Evolutionary conservation across 2,329 filamentous ascomycete genomes (phyloP).

Genomic region (Exophiala dermatitidis): DNA sequence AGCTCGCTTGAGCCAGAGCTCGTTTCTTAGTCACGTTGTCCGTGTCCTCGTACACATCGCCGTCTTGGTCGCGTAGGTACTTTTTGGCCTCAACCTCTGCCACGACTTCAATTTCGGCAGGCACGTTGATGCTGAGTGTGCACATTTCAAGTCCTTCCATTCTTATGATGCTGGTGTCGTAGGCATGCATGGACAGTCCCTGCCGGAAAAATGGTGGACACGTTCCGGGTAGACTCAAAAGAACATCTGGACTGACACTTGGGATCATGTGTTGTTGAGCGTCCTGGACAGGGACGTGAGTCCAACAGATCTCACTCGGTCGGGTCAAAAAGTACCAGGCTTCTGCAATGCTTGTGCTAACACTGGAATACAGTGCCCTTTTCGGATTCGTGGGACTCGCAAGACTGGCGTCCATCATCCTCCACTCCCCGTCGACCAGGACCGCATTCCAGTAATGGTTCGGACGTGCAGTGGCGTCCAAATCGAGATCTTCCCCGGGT

Average conservation of each 20-base stretch:
- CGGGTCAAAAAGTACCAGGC: slow-evolving; percentile 89
- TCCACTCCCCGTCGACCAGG: slow-evolving; percentile 88
- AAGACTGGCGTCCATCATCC: slow-evolving; percentile 88
- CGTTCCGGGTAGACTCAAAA: slow-evolving; percentile 78
- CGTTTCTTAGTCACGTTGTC: slow-evolving; percentile 71
- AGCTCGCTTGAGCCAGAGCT: slow-evolving; percentile 84
- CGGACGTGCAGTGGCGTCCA: slow-evolving; percentile 71
- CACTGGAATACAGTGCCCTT: slow-evolving; percentile 67
- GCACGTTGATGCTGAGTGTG: slow-evolving; percentile 80
- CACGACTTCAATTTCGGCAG: slow-evolving; percentile 80
- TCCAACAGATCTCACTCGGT: slow-evolving; percentile 88
- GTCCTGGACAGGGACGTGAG: slow-evolving; percentile 81
- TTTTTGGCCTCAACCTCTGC: slow-evolving; percentile 84
- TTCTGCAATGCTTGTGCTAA: slow-evolving; percentile 64
- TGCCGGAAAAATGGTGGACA: slow-evolving; percentile 86
- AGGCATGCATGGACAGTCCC: slow-evolving; percentile 70
- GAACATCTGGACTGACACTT: slow-evolving; percentile 72
- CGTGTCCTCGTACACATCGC: slow-evolving; percentile 87
- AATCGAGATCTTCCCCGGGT: slow-evolving; percentile 74
- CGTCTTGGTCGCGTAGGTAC: slow-evolving; percentile 75
- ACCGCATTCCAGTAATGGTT: slow-evolving; percentile 99
- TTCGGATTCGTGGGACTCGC: slow-evolving; percentile 85
- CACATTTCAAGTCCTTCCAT: slow-evolving; percentile 91
- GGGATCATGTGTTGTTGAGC: slow-evolving; percentile 91
- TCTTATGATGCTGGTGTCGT: slow-evolving; percentile 77